Percentiles rank a stretch among this genome's conserved stretches.
phyloP scores from a whole-genome alignment of 306 rosid genomes.

The Prunus padus region DNA sequence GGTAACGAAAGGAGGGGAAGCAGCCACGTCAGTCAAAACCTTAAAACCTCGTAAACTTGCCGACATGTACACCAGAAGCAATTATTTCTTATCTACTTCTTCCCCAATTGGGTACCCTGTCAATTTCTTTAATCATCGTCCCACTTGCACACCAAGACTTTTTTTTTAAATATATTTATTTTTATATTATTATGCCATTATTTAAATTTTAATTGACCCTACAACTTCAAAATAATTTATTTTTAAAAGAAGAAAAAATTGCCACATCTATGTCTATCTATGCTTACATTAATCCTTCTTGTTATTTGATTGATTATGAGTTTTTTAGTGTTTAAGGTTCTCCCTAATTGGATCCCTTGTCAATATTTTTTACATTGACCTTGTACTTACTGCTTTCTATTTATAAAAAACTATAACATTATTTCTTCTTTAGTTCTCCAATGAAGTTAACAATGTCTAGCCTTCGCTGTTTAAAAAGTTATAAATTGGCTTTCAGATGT shows the following conservation, averaged over 20 bases:
- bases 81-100: constrained; percentile 18
- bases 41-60: constrained; percentile 42
- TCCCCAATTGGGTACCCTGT: constrained; percentile 1
- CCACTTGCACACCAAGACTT: constrained; percentile 23
- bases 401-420: too few species aligned
- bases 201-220: background rate
- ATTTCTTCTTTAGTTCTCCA: background rate
- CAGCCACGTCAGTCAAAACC: constrained; percentile 29
- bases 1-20: constrained; percentile 28
- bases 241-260: background rate
- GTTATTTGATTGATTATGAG: background rate
- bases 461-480: background rate
- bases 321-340: background rate
- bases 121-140: background rate
- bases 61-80: constrained; percentile 29
- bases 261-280: too few species aligned
- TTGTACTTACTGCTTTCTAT: too few species aligned
- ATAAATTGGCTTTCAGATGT: background rate
- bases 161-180: background rate
- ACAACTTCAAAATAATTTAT: background rate
- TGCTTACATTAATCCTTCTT: background rate
- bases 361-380: background rate
- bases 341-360: background rate
- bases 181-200: too few species aligned
- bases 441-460: background rate